A percentile compares a stretch with the other conserved stretches of the same genome.
phyloP scores from a whole-genome alignment of 1,139 yeast species.

The Blastobotrys petasosporus region DNA sequence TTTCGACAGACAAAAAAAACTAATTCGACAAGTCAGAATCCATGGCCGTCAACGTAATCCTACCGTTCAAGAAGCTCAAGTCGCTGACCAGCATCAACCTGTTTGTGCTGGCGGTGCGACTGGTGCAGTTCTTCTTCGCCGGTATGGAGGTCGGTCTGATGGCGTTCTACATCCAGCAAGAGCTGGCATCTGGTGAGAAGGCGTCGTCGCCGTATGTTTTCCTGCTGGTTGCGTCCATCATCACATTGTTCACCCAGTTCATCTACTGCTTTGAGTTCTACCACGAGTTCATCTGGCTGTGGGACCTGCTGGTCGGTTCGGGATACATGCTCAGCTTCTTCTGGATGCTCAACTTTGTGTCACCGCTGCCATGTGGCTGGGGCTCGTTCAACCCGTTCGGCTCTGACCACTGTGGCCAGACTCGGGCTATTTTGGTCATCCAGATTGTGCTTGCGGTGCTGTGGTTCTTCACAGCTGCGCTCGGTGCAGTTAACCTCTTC shows the following conservation, averaged over 20 bases:
- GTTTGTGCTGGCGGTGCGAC: conserved; percentile 26
- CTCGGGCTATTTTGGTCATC: conserved; percentile 28
- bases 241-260: conserved; percentile 29
- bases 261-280: conserved; percentile 29
- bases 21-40: conserved; percentile 9
- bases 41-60: background rate
- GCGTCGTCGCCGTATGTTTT: conserved; percentile 30
- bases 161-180: conserved; percentile 27
- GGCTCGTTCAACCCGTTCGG: conserved; percentile 32
- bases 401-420: conserved; percentile 28
- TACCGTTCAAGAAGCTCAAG: conserved; percentile 12
- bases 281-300: conserved; percentile 21
- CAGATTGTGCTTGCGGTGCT: conserved; percentile 26
- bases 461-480: conserved; percentile 27
- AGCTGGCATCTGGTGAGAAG: conserved; percentile 16
- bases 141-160: conserved; percentile 30
- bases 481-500: conserved; percentile 21
- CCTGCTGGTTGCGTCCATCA: conserved; percentile 25
- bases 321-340: conserved; percentile 29
- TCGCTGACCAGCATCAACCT: conserved; percentile 30
- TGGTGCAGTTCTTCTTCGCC: conserved; percentile 32
- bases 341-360: conserved; percentile 28
- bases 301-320: conserved; percentile 28
- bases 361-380: conserved; percentile 29
- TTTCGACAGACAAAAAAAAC: background rate